phyloP scores from a whole-genome alignment of 352 stramenopile genomes.

The Phytopythium ostracodes region DNA sequence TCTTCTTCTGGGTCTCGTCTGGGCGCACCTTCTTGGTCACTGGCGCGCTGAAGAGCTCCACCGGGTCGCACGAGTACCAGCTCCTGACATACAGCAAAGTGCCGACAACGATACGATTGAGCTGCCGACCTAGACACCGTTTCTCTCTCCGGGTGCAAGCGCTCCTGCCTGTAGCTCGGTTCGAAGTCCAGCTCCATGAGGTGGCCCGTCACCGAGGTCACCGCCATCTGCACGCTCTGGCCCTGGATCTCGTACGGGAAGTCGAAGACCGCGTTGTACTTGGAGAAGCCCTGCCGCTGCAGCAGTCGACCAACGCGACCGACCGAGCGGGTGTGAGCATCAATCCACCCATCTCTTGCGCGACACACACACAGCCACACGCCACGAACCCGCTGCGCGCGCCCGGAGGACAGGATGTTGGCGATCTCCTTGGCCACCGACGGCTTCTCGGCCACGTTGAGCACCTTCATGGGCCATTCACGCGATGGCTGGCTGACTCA shows the following conservation, averaged over 20 bases:
- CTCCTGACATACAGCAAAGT: conserved; percentile 47
- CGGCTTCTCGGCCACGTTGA: conserved; percentile 99
- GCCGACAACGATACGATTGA: background rate
- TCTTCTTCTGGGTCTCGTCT: conserved; percentile 85
- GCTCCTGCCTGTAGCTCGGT: conserved; percentile 40
- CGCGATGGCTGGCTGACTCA: background rate
- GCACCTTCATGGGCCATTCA: conserved; percentile 57
- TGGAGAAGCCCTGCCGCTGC: conserved; percentile 64
- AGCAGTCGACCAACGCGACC: background rate
- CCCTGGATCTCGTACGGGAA: conserved; percentile 86
- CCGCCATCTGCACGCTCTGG: conserved; percentile 85
- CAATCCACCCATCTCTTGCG: too few relatives aligned
- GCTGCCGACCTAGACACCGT: conserved; percentile 60
- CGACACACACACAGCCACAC: too few relatives aligned
- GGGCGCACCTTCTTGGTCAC: conserved; percentile 80
- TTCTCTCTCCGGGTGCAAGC: background rate
- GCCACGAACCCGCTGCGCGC: conserved; percentile 52
- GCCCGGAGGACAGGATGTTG: conserved; percentile 86
- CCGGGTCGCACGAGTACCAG: conserved; percentile 93
- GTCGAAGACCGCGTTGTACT: conserved; percentile 92
- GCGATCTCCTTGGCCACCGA: conserved; percentile 98
- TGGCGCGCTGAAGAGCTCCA: conserved; percentile 92
- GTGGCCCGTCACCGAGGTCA: conserved; percentile 98
- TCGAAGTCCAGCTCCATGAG: conserved; percentile 98
- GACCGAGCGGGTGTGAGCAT: background rate